Evolutionary conservation across 2,329 filamentous ascomycete species (phyloP), one percentile per base, ranked within the genome.

Genomic region (Paraconiothyrium brasiliense): DNA sequence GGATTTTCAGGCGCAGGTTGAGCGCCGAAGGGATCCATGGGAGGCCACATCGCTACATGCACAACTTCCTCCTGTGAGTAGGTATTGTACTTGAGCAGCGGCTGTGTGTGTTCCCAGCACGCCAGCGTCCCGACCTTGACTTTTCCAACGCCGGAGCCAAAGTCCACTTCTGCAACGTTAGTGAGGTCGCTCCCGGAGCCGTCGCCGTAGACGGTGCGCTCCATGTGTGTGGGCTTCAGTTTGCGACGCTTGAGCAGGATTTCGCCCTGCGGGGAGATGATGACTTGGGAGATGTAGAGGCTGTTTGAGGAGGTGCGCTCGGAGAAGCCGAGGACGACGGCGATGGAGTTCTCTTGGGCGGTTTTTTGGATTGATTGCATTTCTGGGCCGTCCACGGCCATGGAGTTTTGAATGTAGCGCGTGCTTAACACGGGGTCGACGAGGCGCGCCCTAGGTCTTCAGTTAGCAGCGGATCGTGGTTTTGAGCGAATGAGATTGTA

Each of bases 141-240:
- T 20, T 65, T 71, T 0, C 78, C 78, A 7, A 77, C 69, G 0
- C 69, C 70, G 8, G 72, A 67, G 13, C 60, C 60, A 30, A 62
- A 59, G 8, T 67, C 62, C 9, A 72, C 50, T 2, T 72, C 63
- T 0, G 73, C 76, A 2, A 81, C 79, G 47, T 78, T 78, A 9
- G 71, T 62, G 7, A 82, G 62, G 58, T 72, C 73, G 2, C 67
- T 57, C 0, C 74, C 79, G 4, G 71, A 72, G 0, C 72, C 80
- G 50, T 82, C 79, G 3, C 80, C 80, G 51, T 80, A 82, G 16
- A 82, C 70, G 0, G 80, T 80, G 6, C 80, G 72, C 62, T 82
- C 80, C 56, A 71, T 74, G 59, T 84, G 82, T 1, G 83, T 84
- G 0, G 83, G 83, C 77, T 84, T 84, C 68, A 84, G 84, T 72